Evolutionary conservation across 2,329 filamentous ascomycete genomes (phyloP).

Genomic region (Sordariomycetes sp.): DNA sequence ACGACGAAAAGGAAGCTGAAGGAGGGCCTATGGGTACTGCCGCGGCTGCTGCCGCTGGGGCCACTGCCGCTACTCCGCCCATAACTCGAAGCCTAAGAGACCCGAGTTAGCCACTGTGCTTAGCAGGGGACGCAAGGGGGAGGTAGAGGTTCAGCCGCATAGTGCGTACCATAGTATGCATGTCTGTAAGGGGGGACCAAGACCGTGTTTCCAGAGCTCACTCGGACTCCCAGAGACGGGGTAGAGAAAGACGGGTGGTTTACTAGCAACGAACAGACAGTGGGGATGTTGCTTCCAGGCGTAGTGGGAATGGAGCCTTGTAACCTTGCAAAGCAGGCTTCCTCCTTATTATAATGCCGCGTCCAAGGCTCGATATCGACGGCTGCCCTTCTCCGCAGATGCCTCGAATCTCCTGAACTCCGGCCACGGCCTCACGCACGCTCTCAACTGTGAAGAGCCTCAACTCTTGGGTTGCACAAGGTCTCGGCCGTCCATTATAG

Average conservation of each 20-base stretch:
- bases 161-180: neutral
- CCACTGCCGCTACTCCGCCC: too few relatives aligned
- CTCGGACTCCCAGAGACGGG: too few relatives aligned
- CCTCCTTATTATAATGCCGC: neutral
- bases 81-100: neutral
- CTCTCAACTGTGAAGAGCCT: neutral
- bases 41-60: neutral
- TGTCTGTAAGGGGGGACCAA: too few relatives aligned
- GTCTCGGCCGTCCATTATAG: neutral
- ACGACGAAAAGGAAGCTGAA: slow-evolving; percentile 27
- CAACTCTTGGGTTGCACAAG: neutral
- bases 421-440: neutral
- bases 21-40: neutral
- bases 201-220: too few relatives aligned
- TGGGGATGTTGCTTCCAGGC: neutral
- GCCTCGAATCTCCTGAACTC: neutral
- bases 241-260: too few relatives aligned
- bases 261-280: too few relatives aligned
- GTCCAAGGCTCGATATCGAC: neutral
- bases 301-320: neutral
- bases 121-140: neutral
- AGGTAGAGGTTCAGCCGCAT: neutral
- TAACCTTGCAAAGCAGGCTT: neutral
- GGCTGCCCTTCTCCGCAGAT: neutral
- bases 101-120: neutral